These are phyloP conservation scores for Colletotrichum chlorophyti DNA, from an alignment of 2,329 filamentous ascomycete genomes.

Conservation along the genomic window DNA sequence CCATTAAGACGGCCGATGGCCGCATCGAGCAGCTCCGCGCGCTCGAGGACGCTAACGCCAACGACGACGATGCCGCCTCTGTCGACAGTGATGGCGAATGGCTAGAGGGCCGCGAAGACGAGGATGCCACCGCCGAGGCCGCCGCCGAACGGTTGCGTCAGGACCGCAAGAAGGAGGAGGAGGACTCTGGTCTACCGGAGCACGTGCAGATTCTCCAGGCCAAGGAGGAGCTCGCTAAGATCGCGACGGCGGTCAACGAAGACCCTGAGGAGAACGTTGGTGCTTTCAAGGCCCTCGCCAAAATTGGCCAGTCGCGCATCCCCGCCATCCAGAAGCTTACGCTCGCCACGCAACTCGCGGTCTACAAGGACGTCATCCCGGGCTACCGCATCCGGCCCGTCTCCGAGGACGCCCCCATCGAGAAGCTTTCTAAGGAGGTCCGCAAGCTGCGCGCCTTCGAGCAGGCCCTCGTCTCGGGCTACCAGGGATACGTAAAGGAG, in stretches of 20 bases:
- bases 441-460: conserved; percentile 83
- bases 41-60: conserved; percentile 61
- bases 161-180: conserved; percentile 46
- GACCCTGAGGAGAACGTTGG: conserved; percentile 89
- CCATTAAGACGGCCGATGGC: conserved; percentile 87
- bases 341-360: conserved; percentile 83
- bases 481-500: conserved; percentile 83
- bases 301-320: conserved; percentile 74
- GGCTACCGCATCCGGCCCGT: conserved; percentile 92
- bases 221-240: conserved; percentile 89
- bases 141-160: conserved; percentile 40
- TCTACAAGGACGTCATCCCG: conserved; percentile 96
- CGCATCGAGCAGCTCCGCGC: conserved; percentile 66
- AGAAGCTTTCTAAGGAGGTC: conserved; percentile 92
- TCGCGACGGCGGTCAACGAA: conserved; percentile 84
- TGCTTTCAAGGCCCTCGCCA: conserved; percentile 78
- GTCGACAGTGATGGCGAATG: conserved; percentile 67
- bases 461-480: conserved; percentile 83
- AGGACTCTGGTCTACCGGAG: conserved; percentile 71
- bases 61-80: conserved; percentile 65
- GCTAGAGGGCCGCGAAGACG: conserved; percentile 66
- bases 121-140: conserved; percentile 57
- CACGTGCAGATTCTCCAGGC: conserved; percentile 83
- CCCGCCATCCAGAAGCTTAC: conserved; percentile 83
- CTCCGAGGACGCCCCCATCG: conserved; percentile 74